A percentile compares a stretch with the other conserved stretches of the same genome.
Evolutionary conservation across 2,329 filamentous ascomycete species (phyloP).

Genomic region (Arthrobotrys pseudoclavata): DNA sequence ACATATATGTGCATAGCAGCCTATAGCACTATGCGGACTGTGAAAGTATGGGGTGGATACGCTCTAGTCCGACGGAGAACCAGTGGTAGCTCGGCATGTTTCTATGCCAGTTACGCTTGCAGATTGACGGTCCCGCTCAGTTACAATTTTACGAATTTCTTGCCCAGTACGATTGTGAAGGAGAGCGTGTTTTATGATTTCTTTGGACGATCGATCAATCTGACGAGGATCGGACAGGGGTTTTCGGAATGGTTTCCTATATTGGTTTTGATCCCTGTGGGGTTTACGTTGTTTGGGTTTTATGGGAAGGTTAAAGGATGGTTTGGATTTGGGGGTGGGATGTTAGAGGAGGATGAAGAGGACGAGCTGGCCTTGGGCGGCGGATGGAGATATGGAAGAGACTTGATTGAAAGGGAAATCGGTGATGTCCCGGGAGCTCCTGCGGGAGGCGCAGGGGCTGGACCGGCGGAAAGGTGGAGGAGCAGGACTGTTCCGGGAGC

Average conservation of each 20-base stretch:
- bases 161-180: slow-evolving; percentile 79
- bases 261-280: slow-evolving; percentile 86
- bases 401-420: slow-evolving; percentile 88
- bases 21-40: slow-evolving; percentile 86
- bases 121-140: slow-evolving; percentile 91
- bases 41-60: slow-evolving; percentile 97
- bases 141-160: slow-evolving; percentile 96
- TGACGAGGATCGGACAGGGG: slow-evolving; percentile 83
- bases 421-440: slow-evolving; percentile 72
- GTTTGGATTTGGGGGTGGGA: slow-evolving; percentile 82
- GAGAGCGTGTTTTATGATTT: slow-evolving; percentile 87
- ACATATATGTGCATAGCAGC: slow-evolving; percentile 96
- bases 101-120: slow-evolving; percentile 94
- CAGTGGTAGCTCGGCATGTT: slow-evolving; percentile 91
- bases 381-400: slow-evolving; percentile 86
- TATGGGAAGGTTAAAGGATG: slow-evolving; percentile 84
- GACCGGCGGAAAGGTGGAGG: slow-evolving; percentile 62
- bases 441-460: slow-evolving; percentile 64
- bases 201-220: slow-evolving; percentile 83
- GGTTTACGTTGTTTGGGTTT: slow-evolving; percentile 87
- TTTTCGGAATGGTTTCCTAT: slow-evolving; percentile 92
- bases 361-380: slow-evolving; percentile 73
- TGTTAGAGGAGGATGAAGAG: slow-evolving; percentile 79
- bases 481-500: slow-evolving; percentile 63
- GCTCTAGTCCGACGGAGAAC: slow-evolving; percentile 92